A percentile compares a stretch with the other conserved stretches of the same genome.
phyloP scores from a whole-genome alignment of 2,329 filamentous ascomycete genomes.

The Magnaporthiopsis poae region DNA sequence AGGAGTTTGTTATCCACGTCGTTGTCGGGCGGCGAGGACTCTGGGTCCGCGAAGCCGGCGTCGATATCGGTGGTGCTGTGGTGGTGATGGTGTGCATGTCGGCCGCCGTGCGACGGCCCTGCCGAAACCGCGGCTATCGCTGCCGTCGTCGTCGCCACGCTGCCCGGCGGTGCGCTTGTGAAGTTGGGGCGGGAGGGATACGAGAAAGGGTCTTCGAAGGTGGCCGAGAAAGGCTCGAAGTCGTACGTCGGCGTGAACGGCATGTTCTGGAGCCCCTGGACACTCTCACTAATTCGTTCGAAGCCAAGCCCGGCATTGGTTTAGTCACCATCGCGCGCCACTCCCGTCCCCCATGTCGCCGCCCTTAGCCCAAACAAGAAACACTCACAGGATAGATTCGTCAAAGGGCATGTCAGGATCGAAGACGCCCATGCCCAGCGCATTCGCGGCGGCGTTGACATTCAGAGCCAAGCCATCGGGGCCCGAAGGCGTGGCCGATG shows the following conservation, averaged over 20 bases:
- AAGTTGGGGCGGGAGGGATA: slow-evolving; percentile 41
- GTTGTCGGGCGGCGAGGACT: slow-evolving; percentile 34
- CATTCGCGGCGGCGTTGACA: slow-evolving; percentile 29
- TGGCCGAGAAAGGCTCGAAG: slow-evolving; percentile 49
- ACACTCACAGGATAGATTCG: slow-evolving; percentile 45
- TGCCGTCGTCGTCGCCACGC: slow-evolving; percentile 18
- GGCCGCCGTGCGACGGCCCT: slow-evolving; percentile 14
- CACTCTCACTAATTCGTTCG: slow-evolving; percentile 27
- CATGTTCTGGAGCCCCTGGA: slow-evolving; percentile 33
- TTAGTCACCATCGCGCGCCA: neutral
- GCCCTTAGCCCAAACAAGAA: neutral
- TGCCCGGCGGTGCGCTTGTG: slow-evolving; percentile 24
- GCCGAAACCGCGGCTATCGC: neutral
- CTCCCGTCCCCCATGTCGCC: too few species aligned
- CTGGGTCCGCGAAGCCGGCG: slow-evolving; percentile 53
- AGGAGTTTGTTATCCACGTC: slow-evolving; percentile 61
- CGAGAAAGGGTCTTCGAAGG: slow-evolving; percentile 57
- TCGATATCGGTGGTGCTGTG: slow-evolving; percentile 52
- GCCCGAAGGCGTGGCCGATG: slow-evolving; percentile 38
- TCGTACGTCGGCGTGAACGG: slow-evolving; percentile 53
- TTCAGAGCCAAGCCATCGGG: slow-evolving; percentile 39
- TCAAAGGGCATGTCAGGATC: slow-evolving; percentile 45
- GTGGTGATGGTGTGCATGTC: slow-evolving; percentile 39
- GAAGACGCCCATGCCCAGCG: slow-evolving; percentile 40
- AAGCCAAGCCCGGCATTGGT: neutral